Base-by-base conservation (phyloP, 129 eudicot species). In the Flaveria brownii region DNA sequence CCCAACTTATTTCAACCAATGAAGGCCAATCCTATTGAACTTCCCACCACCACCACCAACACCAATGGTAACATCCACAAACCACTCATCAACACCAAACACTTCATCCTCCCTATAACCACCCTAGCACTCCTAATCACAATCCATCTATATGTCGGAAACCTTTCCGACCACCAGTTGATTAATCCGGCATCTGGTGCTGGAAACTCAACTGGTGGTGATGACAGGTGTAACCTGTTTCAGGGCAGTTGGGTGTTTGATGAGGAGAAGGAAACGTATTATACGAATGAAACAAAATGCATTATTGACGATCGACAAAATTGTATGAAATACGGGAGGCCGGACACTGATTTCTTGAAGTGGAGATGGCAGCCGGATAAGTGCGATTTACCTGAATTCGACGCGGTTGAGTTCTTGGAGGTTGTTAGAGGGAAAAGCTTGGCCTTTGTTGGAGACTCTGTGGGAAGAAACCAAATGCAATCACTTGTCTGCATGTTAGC, bases 401-500 rank as follows among this genome's bases (percentile, higher is more conserved):
- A 88, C 68, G 86, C 90, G 3, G 79, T 62, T 18, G 85, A 79
- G 77, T 88, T 88, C 80, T 70, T 88, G 83, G 85, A 84, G 73
- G 69, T 82, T 54, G 93, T 88, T 50, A 81, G 86, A 72, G 90
- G 88, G 41, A 88, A 88, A 70, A 81, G 67, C 11, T 52, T 88
- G 87, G 90, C 85, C 20, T 85, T 88, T 71, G 55, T 88, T 39
- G 93, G 93, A 17, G 93, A 88, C 72, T 85, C 93, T 0, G 83
- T 88, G 11, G 90, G 84, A 64, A 77, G 93, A 76, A 88, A 88
- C 83, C 93, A 88, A 80, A 83, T 88, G 89, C 89, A 88, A 78
- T 88, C 92, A 62, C 74, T 88, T 76, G 86, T 83, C 67, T 88
- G 93, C 83, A 84, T 88, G 79, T 60, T 88, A 79, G 86, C 93